A percentile compares a stretch with the other conserved stretches of the same genome.
These are phyloP conservation scores for Chytriomyces confervae DNA, from an alignment of 192 early-diverging fungal genomes.

Conservation along the genomic window DNA sequence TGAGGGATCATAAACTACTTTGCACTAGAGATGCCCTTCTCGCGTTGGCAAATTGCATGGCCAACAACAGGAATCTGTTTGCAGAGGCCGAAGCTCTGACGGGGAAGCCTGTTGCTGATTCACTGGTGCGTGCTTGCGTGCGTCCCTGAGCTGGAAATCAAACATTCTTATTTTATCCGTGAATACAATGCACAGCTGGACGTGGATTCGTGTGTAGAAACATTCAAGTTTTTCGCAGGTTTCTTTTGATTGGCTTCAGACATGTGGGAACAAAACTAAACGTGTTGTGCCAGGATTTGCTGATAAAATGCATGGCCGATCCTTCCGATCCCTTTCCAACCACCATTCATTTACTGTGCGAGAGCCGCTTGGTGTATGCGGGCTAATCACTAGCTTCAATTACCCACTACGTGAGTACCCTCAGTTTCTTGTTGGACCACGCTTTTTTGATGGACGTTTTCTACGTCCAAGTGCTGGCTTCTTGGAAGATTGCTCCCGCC, in stretches of 20 bases:
- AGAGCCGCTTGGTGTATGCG: slow-evolving; percentile 58
- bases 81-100: slow-evolving; percentile 26
- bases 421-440: slow-evolving; percentile 33
- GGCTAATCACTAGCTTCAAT: slow-evolving; percentile 66
- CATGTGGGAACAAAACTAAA: no score
- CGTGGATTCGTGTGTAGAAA: slow-evolving; percentile 15
- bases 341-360: slow-evolving; percentile 52
- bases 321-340: neutral
- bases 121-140: no score
- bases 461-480: slow-evolving; percentile 60
- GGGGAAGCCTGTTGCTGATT: slow-evolving; percentile 37
- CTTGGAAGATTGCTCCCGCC: slow-evolving; percentile 81
- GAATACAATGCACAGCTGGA: slow-evolving; percentile 20
- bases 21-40: slow-evolving; percentile 30
- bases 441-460: no score
- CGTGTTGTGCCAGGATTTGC: slow-evolving; percentile 1
- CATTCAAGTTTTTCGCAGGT: slow-evolving; percentile 8
- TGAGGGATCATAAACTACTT: neutral
- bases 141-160: no score
- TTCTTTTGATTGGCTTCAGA: neutral
- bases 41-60: slow-evolving; percentile 27
- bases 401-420: slow-evolving; percentile 56
- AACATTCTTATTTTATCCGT: no score
- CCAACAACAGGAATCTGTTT: slow-evolving; percentile 8
- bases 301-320: slow-evolving; percentile 10